Evolutionary conservation across 148 eudicot species (phyloP).

Genomic region (Tetragonia tetragonoides): DNA sequence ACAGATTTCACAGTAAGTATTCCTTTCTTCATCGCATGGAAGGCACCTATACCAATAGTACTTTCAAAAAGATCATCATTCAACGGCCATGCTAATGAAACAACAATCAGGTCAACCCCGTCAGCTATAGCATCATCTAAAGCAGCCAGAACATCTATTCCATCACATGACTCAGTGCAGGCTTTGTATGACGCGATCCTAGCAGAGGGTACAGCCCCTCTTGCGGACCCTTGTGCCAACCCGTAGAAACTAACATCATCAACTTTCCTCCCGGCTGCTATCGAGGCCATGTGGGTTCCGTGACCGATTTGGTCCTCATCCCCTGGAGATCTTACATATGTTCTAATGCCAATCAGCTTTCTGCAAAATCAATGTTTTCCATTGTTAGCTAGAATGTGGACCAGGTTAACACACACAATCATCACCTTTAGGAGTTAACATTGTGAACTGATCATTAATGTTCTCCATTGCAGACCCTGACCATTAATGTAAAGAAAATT

Average conservation of each 20-base stretch:
- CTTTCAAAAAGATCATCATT: slow-evolving; percentile 4
- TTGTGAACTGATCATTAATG: too few species aligned
- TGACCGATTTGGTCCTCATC: slow-evolving; percentile 33
- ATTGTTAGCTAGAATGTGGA: neutral
- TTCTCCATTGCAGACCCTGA: too few species aligned
- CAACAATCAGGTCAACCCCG: slow-evolving; percentile 50
- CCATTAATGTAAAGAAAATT: too few species aligned
- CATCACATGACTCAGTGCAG: slow-evolving; percentile 21
- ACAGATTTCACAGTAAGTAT: slow-evolving; percentile 37
- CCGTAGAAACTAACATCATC: slow-evolving; percentile 34
- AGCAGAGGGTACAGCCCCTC: slow-evolving; percentile 54
- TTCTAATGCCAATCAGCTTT: slow-evolving; percentile 58
- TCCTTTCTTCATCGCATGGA: slow-evolving; percentile 43
- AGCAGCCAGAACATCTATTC: slow-evolving; percentile 30
- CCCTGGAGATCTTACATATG: slow-evolving; percentile 21
- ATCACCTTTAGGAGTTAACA: too few species aligned
- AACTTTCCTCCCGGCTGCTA: slow-evolving; percentile 43
- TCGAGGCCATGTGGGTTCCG: slow-evolving; percentile 62
- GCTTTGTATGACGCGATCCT: slow-evolving; percentile 52
- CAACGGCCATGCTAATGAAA: slow-evolving; percentile 40
- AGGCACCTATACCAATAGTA: slow-evolving; percentile 27
- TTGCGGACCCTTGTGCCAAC: slow-evolving; percentile 37
- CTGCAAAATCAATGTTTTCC: slow-evolving; percentile 21
- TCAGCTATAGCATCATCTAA: slow-evolving; percentile 63
- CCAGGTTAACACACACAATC: too few species aligned